Conservation (phyloP, 2,329 filamentous ascomycete genomes). For the Phialocephala subalpina region DNA sequence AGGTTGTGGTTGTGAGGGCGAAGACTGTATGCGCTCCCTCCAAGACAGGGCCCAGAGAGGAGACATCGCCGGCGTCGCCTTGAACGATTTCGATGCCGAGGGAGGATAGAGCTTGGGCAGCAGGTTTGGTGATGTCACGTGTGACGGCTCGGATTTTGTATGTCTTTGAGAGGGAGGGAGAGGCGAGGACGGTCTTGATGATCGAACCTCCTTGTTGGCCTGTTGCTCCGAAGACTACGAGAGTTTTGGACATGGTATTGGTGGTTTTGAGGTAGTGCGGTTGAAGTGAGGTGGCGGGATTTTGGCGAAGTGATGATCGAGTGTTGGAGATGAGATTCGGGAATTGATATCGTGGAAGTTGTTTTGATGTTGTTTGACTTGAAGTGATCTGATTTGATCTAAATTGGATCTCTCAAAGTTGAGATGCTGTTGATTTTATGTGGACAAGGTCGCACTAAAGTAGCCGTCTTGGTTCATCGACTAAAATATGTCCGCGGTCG, state of each 20-base stretch:
- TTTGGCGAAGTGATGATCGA: too few species aligned
- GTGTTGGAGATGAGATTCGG: not conserved
- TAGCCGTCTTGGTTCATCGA: not conserved
- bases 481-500: slow-evolving; percentile 3
- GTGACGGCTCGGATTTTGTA: slow-evolving; percentile 60
- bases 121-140: slow-evolving; percentile 40
- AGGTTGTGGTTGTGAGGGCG: slow-evolving; percentile 50
- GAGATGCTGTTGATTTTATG: not conserved
- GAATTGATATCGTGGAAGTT: not conserved
- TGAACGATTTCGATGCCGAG: slow-evolving; percentile 47
- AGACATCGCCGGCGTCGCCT: slow-evolving; percentile 48
- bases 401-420: not conserved
- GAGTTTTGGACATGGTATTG: slow-evolving; percentile 39
- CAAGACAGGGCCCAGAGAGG: slow-evolving; percentile 51
- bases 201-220: slow-evolving; percentile 61
- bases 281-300: not conserved
- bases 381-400: not conserved
- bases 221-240: slow-evolving; percentile 60
- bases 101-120: slow-evolving; percentile 41
- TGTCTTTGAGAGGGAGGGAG: slow-evolving; percentile 52
- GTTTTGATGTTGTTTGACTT: too few species aligned
- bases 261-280: too few species aligned
- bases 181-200: slow-evolving; percentile 53
- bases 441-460: not conserved
- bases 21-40: slow-evolving; percentile 56